These are phyloP conservation scores for Aspergillus funiculosus DNA, from an alignment of 495 filamentous ascomycete genomes.

Conservation along the genomic window DNA sequence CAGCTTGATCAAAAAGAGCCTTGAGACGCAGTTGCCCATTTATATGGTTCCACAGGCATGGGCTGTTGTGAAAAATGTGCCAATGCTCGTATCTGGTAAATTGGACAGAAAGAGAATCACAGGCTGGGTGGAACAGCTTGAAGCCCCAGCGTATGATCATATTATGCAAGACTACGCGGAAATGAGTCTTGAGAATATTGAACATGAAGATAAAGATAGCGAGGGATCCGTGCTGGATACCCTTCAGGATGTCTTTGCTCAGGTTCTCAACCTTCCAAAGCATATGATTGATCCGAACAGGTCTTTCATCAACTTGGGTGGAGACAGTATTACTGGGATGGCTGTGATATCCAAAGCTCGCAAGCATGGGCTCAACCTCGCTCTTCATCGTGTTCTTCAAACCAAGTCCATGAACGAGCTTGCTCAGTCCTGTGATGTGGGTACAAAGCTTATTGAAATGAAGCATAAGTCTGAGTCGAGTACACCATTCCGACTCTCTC, in stretches of 20 bases:
- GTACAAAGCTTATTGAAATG: slow-evolving; percentile 17
- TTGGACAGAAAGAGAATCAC: slow-evolving; percentile 44
- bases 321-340: slow-evolving; percentile 44
- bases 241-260: slow-evolving; percentile 38
- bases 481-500: slow-evolving; percentile 49
- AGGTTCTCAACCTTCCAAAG: slow-evolving; percentile 44
- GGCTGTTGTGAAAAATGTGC: slow-evolving; percentile 38
- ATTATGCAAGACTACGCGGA: slow-evolving; percentile 38
- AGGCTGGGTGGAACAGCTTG: slow-evolving; percentile 39
- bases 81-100: slow-evolving; percentile 47
- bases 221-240: slow-evolving; percentile 20
- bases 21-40: slow-evolving; percentile 34
- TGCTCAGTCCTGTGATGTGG: slow-evolving; percentile 25
- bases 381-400: slow-evolving; percentile 36
- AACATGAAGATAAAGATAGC: slow-evolving; percentile 25
- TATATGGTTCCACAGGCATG: slow-evolving; percentile 49
- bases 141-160: slow-evolving; percentile 30
- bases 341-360: slow-evolving; percentile 38
- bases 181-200: slow-evolving; percentile 24
- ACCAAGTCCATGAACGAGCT: slow-evolving; percentile 32
- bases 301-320: slow-evolving; percentile 42
- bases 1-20: slow-evolving; percentile 32
- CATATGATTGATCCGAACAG: slow-evolving; percentile 36
- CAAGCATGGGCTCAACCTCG: slow-evolving; percentile 32
- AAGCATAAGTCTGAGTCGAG: slow-evolving; percentile 31